Evolutionary conservation across 179 eudicot genomes (phyloP), one percentile per base, ranked within the genome.

Genomic region (Spinacia oleracea): DNA sequence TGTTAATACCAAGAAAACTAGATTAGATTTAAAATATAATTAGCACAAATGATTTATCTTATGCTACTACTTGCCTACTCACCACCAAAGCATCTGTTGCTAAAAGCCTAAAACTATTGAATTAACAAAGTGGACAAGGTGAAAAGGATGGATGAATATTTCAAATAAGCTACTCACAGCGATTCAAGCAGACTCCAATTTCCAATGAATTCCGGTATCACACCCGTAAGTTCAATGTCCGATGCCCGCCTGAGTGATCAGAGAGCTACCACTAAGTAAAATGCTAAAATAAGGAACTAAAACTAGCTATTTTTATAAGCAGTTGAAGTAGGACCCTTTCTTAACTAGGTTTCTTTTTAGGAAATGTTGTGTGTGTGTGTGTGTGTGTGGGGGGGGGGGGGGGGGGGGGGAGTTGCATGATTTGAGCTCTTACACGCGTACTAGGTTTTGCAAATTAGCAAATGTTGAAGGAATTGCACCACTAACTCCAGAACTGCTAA

Each of bases 181-280:
- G 23, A 65, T 63, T 43, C 66, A 40, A 91, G 89, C 77, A 72
- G 78, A 50, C 88, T 83, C 97, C 94, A 90, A 69, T 73, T 86
- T 65, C 94, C 93, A 9, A 89, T 89, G 83, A 92, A 92, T 62
- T 84, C 86, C n/a, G 97, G 97, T 81, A 92, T 90, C 21, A 59
- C 81, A 40, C 94, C 92, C 0, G 81, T 89, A 73, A 92, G 80
- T 80, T 82, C 91, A 79, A 48, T 89, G 53, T 90, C 93, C 1
- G 92, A 88, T 9, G 88, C 93, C 93, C 93, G 89, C 85, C 96
- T 90, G 86, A 76, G 73, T 78, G 20, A n/a, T 42, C 45, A 60
- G 69, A 70, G 34, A 51, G 12, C 29, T 48, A 14, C 53, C 55
- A 50, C 62, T 74, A 64, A 1, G 53, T 31, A 46, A 72, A 32